Evolutionary conservation across 2,329 filamentous ascomycete genomes (phyloP), one percentile per base, ranked within the genome.

Genomic region (Dactylonectria estremocensis): DNA sequence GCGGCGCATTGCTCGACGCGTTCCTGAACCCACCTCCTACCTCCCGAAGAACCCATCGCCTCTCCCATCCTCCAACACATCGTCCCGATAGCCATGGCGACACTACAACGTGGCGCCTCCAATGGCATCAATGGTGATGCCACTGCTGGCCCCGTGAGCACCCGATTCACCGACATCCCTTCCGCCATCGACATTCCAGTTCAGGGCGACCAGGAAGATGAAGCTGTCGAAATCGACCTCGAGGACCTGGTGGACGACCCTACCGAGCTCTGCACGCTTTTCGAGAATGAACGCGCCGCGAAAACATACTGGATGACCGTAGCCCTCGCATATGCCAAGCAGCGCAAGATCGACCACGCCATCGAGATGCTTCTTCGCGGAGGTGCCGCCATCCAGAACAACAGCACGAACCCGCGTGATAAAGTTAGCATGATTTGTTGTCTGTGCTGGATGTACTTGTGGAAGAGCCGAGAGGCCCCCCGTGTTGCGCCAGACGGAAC

Each of bases 281-380:
- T 99, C 70, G 95, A 99, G 83, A 97, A 96, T 77, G 97, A 99
- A 81, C 91, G 92, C 77, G 95, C 95, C 16, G 92, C 94, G 43
- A 95, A 95, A 76, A 94, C 92, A 59, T 97, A 97, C 74, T 99
- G 97, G 97, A 95, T 99, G 87, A 95, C 94, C n/a, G 96, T 98
- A 72, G 93, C 97, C 48, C 87, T 98, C 66, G 95, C 95, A 54
- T 99, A 99, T 78, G 95, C 96, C 46, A 99, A 98, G 84, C 94
- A 97, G 83, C 91, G 92, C 78, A 97, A 97, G 83, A 90, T 96
- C 69, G 95, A 98, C 78, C 93, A 96, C 83, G 90, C 90, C 65
- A 92, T 92, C 74, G 90, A 92, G 80, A 91, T 92, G 84, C 84
- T 92, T 73, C 90, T 91, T 56, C 92, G 93, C 76, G 94, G 93